phyloP scores from a whole-genome alignment of 257 asterid genomes.

The Ilex aquifolium region DNA sequence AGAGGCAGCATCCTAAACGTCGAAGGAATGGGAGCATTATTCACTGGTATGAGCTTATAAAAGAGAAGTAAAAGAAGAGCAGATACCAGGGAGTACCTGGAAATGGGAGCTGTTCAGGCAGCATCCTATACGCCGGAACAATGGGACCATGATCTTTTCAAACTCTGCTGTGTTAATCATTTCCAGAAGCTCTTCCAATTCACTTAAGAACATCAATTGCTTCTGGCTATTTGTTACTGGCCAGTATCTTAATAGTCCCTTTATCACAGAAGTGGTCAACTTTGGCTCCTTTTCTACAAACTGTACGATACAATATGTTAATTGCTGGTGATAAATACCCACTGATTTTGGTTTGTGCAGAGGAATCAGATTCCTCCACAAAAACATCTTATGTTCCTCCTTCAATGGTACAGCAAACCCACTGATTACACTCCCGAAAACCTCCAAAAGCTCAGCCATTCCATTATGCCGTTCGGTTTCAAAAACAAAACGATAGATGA shows the following conservation, averaged over 20 bases:
- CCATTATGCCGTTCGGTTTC: conserved; percentile 44
- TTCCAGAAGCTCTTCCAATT: conserved; percentile 40
- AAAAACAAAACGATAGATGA: conserved; percentile 34
- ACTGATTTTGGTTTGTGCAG: conserved; percentile 41
- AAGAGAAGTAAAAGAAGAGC: no score
- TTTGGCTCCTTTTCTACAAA: conserved; percentile 42
- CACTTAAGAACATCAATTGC: conserved; percentile 43
- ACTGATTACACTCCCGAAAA: conserved; percentile 42
- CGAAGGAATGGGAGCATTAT: conserved; percentile 36
- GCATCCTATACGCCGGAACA: conserved; percentile 34
- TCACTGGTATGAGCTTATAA: no score
- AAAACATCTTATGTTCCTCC: conserved; percentile 37
- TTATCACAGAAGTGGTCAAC: conserved; percentile 30
- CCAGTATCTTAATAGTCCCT: conserved; percentile 37
- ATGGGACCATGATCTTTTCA: conserved; percentile 37
- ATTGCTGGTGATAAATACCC: conserved; percentile 44
- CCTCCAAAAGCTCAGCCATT: conserved; percentile 35
- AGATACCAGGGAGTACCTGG: conserved; percentile 21
- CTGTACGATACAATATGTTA: conserved; percentile 37
- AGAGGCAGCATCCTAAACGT: conserved; percentile 35
- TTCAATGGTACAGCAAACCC: conserved; percentile 45
- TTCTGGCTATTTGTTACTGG: conserved; percentile 43
- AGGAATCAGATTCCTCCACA: conserved; percentile 35
- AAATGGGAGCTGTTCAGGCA: conserved; percentile 44
- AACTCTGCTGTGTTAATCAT: conserved; percentile 34